phyloP scores from a whole-genome alignment of 1,284 basidiomycete species.

The Singerocomus inundabilis region DNA sequence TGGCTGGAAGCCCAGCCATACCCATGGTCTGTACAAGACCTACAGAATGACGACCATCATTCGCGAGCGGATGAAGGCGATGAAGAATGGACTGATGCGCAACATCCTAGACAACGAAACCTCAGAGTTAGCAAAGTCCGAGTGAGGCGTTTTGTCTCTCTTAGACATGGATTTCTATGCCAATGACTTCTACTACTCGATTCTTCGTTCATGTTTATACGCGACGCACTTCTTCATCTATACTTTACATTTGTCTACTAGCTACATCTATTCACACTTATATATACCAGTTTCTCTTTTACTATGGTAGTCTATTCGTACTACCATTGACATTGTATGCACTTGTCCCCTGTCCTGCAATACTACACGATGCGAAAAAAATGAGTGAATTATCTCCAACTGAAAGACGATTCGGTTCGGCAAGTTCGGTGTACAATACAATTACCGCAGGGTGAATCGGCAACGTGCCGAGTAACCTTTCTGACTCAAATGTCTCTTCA shows the following conservation, averaged over 20 bases:
- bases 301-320: not conserved
- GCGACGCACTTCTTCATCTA: not conserved
- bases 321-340: not conserved
- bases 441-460: too few relatives aligned
- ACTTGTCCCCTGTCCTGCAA: not conserved
- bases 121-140: constrained; percentile 17
- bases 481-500: too few relatives aligned
- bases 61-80: constrained; percentile 30
- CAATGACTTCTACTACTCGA: too few relatives aligned
- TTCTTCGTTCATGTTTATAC: not conserved
- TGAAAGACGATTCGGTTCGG: too few relatives aligned
- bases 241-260: not conserved
- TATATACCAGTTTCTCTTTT: too few relatives aligned
- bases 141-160: constrained; percentile 10
- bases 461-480: too few relatives aligned
- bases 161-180: too few relatives aligned
- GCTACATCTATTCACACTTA: not conserved
- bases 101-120: constrained; percentile 23
- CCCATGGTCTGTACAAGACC: constrained; percentile 43
- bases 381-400: too few relatives aligned
- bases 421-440: too few relatives aligned
- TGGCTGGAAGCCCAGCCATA: constrained; percentile 49
- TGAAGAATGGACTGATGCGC: constrained; percentile 16
- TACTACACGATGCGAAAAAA: not conserved
- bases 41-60: constrained; percentile 29